These are phyloP conservation scores for Posidonia oceanica DNA, from an alignment of 116 monocot species.

Conservation along the genomic window DNA sequence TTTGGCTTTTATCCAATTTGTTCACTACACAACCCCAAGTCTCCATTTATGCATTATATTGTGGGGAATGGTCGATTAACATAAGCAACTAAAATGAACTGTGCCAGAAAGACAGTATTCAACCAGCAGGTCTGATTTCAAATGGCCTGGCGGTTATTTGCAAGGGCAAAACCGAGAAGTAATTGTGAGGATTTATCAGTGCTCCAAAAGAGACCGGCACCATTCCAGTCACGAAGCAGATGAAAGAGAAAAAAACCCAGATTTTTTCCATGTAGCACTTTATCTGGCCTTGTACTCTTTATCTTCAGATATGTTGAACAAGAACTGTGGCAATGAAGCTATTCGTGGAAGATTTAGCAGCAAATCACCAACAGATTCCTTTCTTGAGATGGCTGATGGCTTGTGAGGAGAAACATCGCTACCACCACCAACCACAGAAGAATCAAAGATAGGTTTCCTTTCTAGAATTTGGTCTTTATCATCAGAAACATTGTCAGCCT, in stretches of 20 bases:
- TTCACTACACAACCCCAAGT: too few relatives aligned
- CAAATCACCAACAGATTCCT: constrained; percentile 53
- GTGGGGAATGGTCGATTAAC: not conserved
- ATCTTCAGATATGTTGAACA: constrained; percentile 35
- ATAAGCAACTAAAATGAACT: not conserved
- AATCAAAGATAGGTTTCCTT: constrained; percentile 14
- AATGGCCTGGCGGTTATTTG: not conserved
- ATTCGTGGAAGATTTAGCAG: constrained; percentile 49
- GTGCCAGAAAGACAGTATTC: not conserved
- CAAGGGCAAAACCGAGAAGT: not conserved
- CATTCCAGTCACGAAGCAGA: constrained; percentile 4
- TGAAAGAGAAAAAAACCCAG: not conserved
- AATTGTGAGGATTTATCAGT: not conserved
- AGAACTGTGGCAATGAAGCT: constrained; percentile 57
- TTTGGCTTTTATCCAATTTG: too few relatives aligned
- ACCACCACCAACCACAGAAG: constrained; percentile 6
- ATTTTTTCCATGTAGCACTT: not conserved
- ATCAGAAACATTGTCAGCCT: not conserved
- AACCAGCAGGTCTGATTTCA: constrained; percentile 3
- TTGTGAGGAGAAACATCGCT: not conserved
- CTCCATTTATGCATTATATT: too few relatives aligned
- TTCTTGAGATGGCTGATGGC: constrained; percentile 31
- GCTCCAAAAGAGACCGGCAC: not conserved
- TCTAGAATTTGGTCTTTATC: not conserved
- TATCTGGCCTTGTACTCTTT: constrained; percentile 15